Evolutionary conservation across 192 early-diverging fungal species (phyloP).

Genomic region (Gryganskiella cystojenkinii): DNA sequence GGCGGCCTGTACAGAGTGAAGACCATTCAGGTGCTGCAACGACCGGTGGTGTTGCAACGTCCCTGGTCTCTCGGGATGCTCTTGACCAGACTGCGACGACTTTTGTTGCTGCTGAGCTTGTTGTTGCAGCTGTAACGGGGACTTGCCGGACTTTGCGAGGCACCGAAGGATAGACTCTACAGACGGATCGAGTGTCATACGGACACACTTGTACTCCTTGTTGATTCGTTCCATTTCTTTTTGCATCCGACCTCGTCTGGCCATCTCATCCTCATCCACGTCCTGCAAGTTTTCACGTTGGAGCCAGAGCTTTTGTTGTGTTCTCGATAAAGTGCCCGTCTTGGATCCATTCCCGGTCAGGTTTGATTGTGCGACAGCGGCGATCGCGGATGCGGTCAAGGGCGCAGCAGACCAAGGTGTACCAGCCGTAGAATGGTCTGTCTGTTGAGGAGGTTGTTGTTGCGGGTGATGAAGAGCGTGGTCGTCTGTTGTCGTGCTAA

Average conservation of each 20-base stretch:
- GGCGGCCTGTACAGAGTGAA: slow-evolving; percentile 7
- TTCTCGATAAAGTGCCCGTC: slow-evolving; percentile 38
- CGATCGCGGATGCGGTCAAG: slow-evolving; percentile 24
- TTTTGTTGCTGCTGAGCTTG: slow-evolving; percentile 6
- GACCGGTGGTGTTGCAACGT: slow-evolving; percentile 30
- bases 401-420: slow-evolving; percentile 1
- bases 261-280: slow-evolving; percentile 50
- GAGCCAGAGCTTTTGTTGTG: slow-evolving; percentile 48
- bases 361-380: slow-evolving; percentile 42
- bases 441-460: too few species aligned
- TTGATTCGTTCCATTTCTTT: slow-evolving; percentile 49
- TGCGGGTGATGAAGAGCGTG: background rate
- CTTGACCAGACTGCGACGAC: slow-evolving; percentile 3
- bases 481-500: background rate
- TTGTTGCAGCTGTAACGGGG: slow-evolving; percentile 25
- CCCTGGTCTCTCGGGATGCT: slow-evolving; percentile 1
- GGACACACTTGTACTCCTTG: slow-evolving; percentile 45
- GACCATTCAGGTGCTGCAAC: slow-evolving; percentile 32
- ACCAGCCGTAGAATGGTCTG: background rate
- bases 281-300: slow-evolving; percentile 46
- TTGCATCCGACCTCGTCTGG: slow-evolving; percentile 31
- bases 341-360: slow-evolving; percentile 31
- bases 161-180: slow-evolving; percentile 39
- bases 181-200: slow-evolving; percentile 27
- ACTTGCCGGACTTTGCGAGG: slow-evolving; percentile 26